Base-by-base conservation (phyloP, 2,329 filamentous ascomycete genomes). In the Fusarium proliferatum region DNA sequence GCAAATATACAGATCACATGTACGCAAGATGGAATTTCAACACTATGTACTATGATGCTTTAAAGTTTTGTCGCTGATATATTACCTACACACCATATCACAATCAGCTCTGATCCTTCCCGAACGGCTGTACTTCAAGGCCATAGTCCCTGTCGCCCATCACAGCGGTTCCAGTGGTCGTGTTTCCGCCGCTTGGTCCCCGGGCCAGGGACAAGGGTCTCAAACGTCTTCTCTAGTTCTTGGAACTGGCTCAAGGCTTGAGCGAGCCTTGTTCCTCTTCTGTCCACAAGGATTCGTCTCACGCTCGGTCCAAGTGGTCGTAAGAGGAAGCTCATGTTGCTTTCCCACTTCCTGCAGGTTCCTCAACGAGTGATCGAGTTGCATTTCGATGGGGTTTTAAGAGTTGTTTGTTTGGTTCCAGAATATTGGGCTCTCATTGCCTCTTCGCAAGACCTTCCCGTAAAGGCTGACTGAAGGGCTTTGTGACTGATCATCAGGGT, bases 311-410 rank as follows among this genome's bases (percentile, higher is more conserved):
- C 42, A 59, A 46, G 45, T 49, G 45, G 57, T 74, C 62, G 62
- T 74, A 78, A 73, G 70, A 77, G 70, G 61, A 73, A 75, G 63
- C 64, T 68, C 67, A 72, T 59, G 42, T 38, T 16, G 28, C 11
- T 63, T 66, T 71, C 52, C 49, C 38, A 53, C 61, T 43, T 55
- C 59, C 68, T 41, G 52, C 28, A 60, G 45, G 28, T 61, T 46
- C 60, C 16, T 15, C 36, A 56, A 34, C 38, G 48, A 64, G 49
- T 69, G 59, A 39, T 42, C 16, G 55, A 61, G 45, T 66, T 23
- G 36, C 58, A 59, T 67, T 38, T 41, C 11, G 11, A 55, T 30
- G 52, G 53, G 43, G 52, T 9, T 17, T 34, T 8, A 58, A 34
- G 30, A 64, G 46, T 52, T 55, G 26, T 51, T 59, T 45, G 21